phyloP scores from a whole-genome alignment of 2,329 filamentous ascomycete species.

The Xylaria sp. region DNA sequence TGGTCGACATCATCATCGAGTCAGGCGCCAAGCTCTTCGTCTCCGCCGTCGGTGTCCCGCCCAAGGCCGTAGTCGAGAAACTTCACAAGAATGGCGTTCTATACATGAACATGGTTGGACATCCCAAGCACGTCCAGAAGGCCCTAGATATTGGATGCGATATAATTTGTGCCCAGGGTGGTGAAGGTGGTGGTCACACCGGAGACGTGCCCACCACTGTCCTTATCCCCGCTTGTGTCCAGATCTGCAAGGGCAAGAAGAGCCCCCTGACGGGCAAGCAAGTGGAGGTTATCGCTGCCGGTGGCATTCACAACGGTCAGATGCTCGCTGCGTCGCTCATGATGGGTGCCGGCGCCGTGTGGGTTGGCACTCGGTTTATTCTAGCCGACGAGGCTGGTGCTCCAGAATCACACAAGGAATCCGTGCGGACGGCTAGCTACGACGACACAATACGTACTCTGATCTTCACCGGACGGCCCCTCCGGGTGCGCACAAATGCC shows the following conservation, averaged over 20 bases:
- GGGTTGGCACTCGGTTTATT: conserved; percentile 97
- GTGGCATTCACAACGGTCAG: conserved; percentile 93
- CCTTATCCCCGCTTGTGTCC: conserved; percentile 90
- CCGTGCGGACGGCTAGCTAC: conserved; percentile 88
- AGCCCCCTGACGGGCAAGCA: conserved; percentile 86
- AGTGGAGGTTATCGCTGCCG: conserved; percentile 92
- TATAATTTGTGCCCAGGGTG: conserved; percentile 98
- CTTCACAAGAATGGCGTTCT: conserved; percentile 88
- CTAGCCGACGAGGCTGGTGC: conserved; percentile 94
- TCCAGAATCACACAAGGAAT: conserved; percentile 92
- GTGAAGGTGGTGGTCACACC: conserved; percentile 96
- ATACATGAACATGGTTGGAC: conserved; percentile 99
- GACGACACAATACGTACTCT: conserved; percentile 97
- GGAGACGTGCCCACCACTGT: conserved; percentile 92
- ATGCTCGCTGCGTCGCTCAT: conserved; percentile 89
- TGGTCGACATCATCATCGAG: conserved; percentile 92
- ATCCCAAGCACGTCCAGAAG: conserved; percentile 99
- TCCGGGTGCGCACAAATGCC: conserved; percentile 91
- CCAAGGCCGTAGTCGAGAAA: conserved; percentile 86
- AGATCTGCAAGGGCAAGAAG: conserved; percentile 81
- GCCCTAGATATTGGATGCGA: conserved; percentile 91
- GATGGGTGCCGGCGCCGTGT: conserved; percentile 91
- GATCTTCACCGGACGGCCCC: conserved; percentile 96
- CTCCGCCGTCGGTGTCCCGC: conserved; percentile 93
- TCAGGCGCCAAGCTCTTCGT: conserved; percentile 93